Conservation (phyloP, 108 stramenopile species). For the Hondaea fermentalgiana region DNA sequence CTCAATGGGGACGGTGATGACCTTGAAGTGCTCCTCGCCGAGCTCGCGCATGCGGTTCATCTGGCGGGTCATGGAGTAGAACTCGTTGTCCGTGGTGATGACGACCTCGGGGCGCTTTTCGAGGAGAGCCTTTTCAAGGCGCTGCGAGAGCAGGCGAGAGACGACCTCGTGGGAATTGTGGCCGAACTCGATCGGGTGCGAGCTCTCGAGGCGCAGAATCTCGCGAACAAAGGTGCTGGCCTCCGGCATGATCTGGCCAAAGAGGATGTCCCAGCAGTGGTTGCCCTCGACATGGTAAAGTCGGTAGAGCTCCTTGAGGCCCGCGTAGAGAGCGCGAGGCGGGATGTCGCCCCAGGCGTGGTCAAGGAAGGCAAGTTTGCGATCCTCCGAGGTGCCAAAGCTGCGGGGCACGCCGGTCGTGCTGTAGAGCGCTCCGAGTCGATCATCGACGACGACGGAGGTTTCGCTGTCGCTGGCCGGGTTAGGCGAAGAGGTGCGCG, state of each 20-base stretch:
- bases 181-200: slow-evolving; percentile 16
- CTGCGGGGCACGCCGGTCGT: neutral
- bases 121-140: neutral
- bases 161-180: slow-evolving; percentile 29
- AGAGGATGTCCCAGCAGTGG: slow-evolving; percentile 22
- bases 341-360: slow-evolving; percentile 32
- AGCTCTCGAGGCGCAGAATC: neutral
- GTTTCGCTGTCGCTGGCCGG: neutral
- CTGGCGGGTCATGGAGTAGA: slow-evolving; percentile 28
- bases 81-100: slow-evolving; percentile 27
- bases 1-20: slow-evolving; percentile 13
- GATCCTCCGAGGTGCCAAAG: neutral
- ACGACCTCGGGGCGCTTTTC: neutral
- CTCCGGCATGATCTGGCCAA: slow-evolving; percentile 25
- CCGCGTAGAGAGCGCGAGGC: slow-evolving; percentile 8
- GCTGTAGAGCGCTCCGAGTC: neutral
- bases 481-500: neutral
- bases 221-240: neutral
- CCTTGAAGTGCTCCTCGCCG: neutral
- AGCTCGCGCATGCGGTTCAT: slow-evolving; percentile 21
- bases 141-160: slow-evolving; percentile 14
- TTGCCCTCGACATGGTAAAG: slow-evolving; percentile 22
- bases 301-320: neutral
- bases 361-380: slow-evolving; percentile 19
- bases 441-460: neutral